phyloP scores from a whole-genome alignment of 208 protist species.

The Trypanosoma vivax region DNA sequence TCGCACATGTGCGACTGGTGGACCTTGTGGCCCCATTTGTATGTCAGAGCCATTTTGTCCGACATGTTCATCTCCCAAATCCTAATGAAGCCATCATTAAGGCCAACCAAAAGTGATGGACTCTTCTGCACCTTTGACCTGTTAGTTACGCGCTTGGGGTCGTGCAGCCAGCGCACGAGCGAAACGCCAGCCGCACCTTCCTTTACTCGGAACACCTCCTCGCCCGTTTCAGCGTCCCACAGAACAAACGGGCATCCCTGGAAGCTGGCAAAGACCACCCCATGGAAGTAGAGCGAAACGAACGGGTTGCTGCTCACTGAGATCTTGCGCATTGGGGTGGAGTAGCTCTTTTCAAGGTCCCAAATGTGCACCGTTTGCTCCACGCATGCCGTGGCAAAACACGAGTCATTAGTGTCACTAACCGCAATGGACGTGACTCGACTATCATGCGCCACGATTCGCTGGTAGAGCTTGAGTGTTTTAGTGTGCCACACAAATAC shows the following conservation, averaged over 20 bases:
- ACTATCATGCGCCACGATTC: slow-evolving; percentile 44
- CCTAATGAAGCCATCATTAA: slow-evolving; percentile 50
- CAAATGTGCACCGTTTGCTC: slow-evolving; percentile 65
- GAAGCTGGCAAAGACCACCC: slow-evolving; percentile 9
- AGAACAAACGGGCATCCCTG: neutral
- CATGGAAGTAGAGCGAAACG: slow-evolving; percentile 12
- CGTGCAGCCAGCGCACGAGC: slow-evolving; percentile 9
- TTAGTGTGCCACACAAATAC: slow-evolving; percentile 61
- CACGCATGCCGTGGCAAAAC: slow-evolving; percentile 57
- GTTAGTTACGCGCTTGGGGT: neutral
- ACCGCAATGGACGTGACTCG: slow-evolving; percentile 58
- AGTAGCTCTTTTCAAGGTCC: slow-evolving; percentile 30
- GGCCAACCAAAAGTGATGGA: slow-evolving; percentile 32
- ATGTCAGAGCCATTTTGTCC: slow-evolving; percentile 5
- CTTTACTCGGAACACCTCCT: slow-evolving; percentile 3
- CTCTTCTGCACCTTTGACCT: too few relatives aligned
- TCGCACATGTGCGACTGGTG: slow-evolving; percentile 40
- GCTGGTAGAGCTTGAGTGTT: slow-evolving; percentile 31
- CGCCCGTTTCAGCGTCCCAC: slow-evolving; percentile 14
- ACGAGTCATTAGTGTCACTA: slow-evolving; percentile 19
- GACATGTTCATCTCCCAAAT: slow-evolving; percentile 30
- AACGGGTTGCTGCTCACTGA: slow-evolving; percentile 18
- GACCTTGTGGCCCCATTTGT: slow-evolving; percentile 53
- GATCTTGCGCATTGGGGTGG: slow-evolving; percentile 17
- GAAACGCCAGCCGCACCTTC: neutral